Evolutionary conservation across 495 filamentous ascomycete species (phyloP).

Genomic region (Annulohypoxylon bovei): DNA sequence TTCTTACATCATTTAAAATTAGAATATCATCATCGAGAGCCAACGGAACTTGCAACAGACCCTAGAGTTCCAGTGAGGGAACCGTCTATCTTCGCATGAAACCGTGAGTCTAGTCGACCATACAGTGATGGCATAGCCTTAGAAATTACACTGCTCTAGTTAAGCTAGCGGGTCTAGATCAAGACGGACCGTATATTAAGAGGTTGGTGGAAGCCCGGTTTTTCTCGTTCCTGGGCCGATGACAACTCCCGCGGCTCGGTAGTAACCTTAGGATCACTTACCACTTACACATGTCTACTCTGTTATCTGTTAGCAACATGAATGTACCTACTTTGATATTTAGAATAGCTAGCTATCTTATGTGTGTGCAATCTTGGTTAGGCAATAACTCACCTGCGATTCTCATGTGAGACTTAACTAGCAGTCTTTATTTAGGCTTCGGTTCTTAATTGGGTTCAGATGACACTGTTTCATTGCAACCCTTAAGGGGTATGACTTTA

Average conservation of each 20-base stretch:
- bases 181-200: constrained; percentile 3
- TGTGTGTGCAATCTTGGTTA: constrained; percentile 15
- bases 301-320: not conserved
- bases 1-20: constrained; percentile 13
- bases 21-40: constrained; percentile 3
- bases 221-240: constrained; percentile 22
- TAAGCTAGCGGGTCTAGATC: constrained; percentile 1
- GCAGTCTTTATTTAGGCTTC: constrained; percentile 10
- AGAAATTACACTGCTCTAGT: not conserved
- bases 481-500: constrained; percentile 4
- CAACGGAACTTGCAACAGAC: not conserved
- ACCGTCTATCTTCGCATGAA: not conserved
- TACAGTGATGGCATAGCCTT: constrained; percentile 20
- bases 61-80: not conserved
- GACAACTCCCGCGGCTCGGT: constrained; percentile 24
- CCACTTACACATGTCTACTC: not conserved
- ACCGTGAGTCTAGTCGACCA: not conserved
- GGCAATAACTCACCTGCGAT: constrained; percentile 26
- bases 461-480: constrained; percentile 26
- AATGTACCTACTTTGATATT: not conserved
- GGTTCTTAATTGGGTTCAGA: constrained; percentile 6
- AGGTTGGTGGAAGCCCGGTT: not conserved
- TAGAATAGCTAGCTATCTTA: not conserved
- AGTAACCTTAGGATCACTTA: constrained; percentile 19
- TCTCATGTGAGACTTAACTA: constrained; percentile 24